Evolutionary conservation across 169 alveolate species (phyloP).

Genomic region (Plasmodium yoelii): DNA sequence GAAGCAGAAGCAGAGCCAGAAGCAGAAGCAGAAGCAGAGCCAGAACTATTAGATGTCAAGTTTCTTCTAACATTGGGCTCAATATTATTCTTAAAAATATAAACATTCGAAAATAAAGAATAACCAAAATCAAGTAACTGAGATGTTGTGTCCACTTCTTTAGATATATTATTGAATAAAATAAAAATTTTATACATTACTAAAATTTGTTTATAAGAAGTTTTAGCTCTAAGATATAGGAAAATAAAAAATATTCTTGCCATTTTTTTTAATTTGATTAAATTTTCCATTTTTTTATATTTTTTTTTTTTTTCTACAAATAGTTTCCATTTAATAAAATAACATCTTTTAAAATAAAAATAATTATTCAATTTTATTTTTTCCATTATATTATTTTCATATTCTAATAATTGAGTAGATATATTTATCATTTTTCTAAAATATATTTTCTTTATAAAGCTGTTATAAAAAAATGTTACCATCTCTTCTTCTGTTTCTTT

Average conservation of each 20-base stretch:
- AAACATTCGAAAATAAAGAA: background rate
- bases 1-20: no score
- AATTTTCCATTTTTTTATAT: constrained; percentile 5
- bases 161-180: background rate
- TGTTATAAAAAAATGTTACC: constrained; percentile 4
- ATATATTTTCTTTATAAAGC: constrained; percentile 7
- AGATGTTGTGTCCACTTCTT: background rate
- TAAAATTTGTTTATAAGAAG: background rate
- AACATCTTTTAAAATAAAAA: background rate
- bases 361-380: background rate
- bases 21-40: no score
- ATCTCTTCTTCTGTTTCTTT: constrained; percentile 22
- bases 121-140: background rate
- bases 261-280: constrained; percentile 28
- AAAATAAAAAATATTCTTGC: constrained; percentile 14
- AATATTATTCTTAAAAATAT: no score
- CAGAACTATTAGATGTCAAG: no score
- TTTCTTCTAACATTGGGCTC: no score
- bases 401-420: background rate
- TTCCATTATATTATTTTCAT: background rate
- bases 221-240: constrained; percentile 16
- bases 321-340: constrained; percentile 21
- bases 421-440: background rate
- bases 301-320: constrained; percentile 9
- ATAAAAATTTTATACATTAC: constrained; percentile 10